These are phyloP conservation scores for Plasmodium ovale DNA, from an alignment of 169 alveolate genomes.

Conservation along the genomic window DNA sequence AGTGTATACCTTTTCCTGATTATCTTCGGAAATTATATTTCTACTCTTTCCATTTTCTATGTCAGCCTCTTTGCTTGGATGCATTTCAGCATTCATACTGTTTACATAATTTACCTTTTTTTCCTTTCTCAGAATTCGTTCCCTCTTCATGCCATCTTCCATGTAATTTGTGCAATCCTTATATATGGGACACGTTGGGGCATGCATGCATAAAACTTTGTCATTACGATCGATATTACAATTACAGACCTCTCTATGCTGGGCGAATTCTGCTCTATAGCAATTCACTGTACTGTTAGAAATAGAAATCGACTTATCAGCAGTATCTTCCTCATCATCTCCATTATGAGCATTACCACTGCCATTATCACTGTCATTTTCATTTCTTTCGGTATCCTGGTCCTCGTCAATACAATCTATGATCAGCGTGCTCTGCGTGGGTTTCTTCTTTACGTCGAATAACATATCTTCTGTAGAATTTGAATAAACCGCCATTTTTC, in stretches of 20 bases:
- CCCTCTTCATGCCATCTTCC: too few relatives aligned
- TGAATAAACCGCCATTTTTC: neutral
- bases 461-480: neutral
- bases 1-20: too few relatives aligned
- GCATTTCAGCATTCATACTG: neutral
- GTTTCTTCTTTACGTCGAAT: neutral
- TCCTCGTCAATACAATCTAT: neutral
- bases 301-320: neutral
- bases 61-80: neutral
- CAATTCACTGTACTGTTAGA: slow-evolving; percentile 30
- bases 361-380: slow-evolving; percentile 1
- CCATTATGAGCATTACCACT: neutral
- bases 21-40: too few relatives aligned
- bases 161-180: neutral
- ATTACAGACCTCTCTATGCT: slow-evolving; percentile 1
- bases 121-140: neutral
- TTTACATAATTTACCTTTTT: neutral
- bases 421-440: neutral
- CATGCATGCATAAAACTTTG: neutral
- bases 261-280: slow-evolving; percentile 15
- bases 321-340: too few relatives aligned
- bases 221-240: neutral
- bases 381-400: neutral
- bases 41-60: neutral
- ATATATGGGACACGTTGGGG: neutral